Evolutionary conservation across 139 green algal genomes (phyloP).

Genomic region (Micractinium conductrix): DNA sequence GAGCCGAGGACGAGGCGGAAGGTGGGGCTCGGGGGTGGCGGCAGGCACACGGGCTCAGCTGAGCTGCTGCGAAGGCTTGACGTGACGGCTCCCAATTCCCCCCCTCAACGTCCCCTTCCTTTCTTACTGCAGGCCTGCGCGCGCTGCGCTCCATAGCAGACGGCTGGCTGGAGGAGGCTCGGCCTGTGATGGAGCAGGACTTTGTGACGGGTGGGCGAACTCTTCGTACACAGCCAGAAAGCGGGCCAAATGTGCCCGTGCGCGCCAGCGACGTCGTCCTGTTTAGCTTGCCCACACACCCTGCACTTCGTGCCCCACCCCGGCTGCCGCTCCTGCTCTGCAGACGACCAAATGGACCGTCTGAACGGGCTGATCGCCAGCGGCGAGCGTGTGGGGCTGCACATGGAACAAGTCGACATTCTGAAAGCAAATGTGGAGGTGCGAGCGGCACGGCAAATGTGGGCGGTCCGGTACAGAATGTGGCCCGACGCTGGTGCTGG

Average conservation of each 20-base stretch:
- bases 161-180: constrained; percentile 42
- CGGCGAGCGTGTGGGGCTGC: constrained; percentile 31
- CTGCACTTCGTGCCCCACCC: neutral
- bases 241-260: too few relatives aligned
- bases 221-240: too few relatives aligned
- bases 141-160: constrained; percentile 9
- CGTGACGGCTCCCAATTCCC: too few relatives aligned
- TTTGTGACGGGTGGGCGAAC: constrained; percentile 24
- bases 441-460: too few relatives aligned
- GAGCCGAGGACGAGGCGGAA: neutral
- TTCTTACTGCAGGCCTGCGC: constrained; percentile 12
- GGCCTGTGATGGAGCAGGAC: constrained; percentile 36
- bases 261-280: too few relatives aligned
- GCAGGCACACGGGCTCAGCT: too few relatives aligned
- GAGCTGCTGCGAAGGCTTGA: too few relatives aligned
- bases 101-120: neutral
- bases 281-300: neutral
- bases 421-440: constrained; percentile 47
- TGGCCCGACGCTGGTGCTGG: too few relatives aligned
- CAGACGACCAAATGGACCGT: constrained; percentile 42
- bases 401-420: constrained; percentile 49
- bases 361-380: constrained; percentile 39
- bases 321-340: neutral
- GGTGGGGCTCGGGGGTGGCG: neutral
- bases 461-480: neutral